Evolutionary conservation across 2,329 filamentous ascomycete genomes (phyloP), one percentile per base, ranked within the genome.

Genomic region (Grosmannia serpens): DNA sequence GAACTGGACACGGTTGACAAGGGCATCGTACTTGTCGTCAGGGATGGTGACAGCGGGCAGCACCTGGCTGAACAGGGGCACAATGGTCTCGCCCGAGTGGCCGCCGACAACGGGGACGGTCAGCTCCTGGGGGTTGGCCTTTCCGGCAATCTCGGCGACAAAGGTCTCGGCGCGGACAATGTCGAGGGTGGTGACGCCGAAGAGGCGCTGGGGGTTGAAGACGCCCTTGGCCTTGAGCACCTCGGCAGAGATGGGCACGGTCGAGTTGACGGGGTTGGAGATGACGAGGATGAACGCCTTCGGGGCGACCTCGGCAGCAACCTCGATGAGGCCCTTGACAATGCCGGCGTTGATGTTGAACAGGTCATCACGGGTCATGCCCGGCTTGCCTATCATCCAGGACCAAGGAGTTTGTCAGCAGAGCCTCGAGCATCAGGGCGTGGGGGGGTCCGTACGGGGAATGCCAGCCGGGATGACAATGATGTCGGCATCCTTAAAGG

Each of bases 311-410:
- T 96, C 86, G 67, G 92, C 91, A 68, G 90, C 84, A 57, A 88
- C 86, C 80, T 95, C 88, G 67, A 95, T 87, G 66, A 99, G 82
- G 67, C 89, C 91, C 77, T 94, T 90, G 71, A 99, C 94, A 70
- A 99, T 99, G 68, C 91, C 89, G 62, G 94, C 94, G 74, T 99
- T 99, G 82, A 96, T 96, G 79, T 96, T 96, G 88, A 99, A 99
- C 61, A 99, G 89, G 72, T 97, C 94, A 70, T 99, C 94, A 78
- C 94, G 91, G 75, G 89, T 96, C 94, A 99, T 99, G 70, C 94
- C 94, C 68, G 94, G 94, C 83, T 97, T 97, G 77, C 92, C 92
- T 96, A 64, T 57, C n/a, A 35, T 29, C 35, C 7, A 3, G 24
- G 10, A n/a, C 27, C 33, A 53, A 26, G 10, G 22, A 53, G 33